A percentile compares a stretch with the other conserved stretches of the same genome.
Conservation (phyloP, 2,329 filamentous ascomycete species). For the Colletotrichum australisinense region DNA sequence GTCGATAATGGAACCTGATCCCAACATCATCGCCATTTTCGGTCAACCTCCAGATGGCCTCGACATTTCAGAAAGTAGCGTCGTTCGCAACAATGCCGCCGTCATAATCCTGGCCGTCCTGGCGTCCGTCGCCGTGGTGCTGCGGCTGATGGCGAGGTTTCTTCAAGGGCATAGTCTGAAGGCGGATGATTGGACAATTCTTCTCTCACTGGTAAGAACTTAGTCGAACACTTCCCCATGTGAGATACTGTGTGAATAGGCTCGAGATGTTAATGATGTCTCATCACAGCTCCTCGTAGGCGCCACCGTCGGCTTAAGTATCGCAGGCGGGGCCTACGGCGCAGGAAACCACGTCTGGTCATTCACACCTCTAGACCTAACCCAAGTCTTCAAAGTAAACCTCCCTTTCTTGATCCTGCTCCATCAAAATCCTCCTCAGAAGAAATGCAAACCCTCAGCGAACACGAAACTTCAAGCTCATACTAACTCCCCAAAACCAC, state of each 20-base stretch:
- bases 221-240: no score
- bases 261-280: no score
- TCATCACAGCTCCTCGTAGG: constrained; percentile 1
- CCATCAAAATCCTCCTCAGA: no score
- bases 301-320: constrained; percentile 24
- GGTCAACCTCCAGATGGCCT: constrained; percentile 11
- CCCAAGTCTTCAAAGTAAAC: constrained; percentile 7
- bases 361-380: neutral
- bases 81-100: constrained; percentile 14
- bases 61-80: constrained; percentile 20
- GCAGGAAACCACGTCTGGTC: constrained; percentile 28
- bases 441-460: no score
- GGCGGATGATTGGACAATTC: constrained; percentile 24
- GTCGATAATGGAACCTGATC: neutral
- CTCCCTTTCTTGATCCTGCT: no score
- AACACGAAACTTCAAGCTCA: no score
- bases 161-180: constrained; percentile 12
- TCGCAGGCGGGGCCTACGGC: constrained; percentile 6
- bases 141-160: constrained; percentile 14
- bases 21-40: constrained; percentile 6
- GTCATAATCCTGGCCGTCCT: constrained; percentile 15
- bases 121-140: constrained; percentile 8
- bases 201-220: constrained; percentile 5
- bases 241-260: no score
- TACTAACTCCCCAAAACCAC: neutral